Base-by-base conservation (phyloP, 2,329 filamentous ascomycete genomes). In the Trichoderma harzianum region DNA sequence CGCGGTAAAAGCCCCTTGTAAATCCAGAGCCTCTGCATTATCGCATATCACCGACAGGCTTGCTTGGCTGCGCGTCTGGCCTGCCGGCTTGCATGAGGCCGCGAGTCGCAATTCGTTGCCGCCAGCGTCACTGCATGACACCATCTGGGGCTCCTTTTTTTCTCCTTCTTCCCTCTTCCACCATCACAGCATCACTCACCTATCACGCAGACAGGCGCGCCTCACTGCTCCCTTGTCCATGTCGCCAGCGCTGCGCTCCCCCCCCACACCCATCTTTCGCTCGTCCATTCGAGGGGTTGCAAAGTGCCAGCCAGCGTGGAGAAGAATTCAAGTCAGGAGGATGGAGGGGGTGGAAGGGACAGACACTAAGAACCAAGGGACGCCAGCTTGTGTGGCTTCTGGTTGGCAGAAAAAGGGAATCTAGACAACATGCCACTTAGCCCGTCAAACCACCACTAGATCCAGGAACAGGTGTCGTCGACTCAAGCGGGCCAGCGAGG, bases 111-210 rank as follows among this genome's bases (percentile, higher is more conserved):
- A 72, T 72, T 72, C 68, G 71, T 58, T 62, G 61, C 69, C 62
- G 32, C 53, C 47, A 26, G 36, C 36, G 60, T 70, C 67, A 68
- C 74, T 78, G 76, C 76, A 78, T 78, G 74, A 77, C 76, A 78
- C 76, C 76, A 78, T 76, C 75, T 71, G 72, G 73, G 72, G 65
- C 68, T 47, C 26, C 39, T 67, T 69, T 68, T 43, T 55, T 68
- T 39, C 24, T 39, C 11, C 11, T 26, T 14, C 58, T 24, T 24
- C 30, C 51, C 34, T 53, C 21, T 39, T 57, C 30, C 58, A 68
- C 69, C 65, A 73, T 70, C 68, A 63, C 14, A 24, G 26, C 69
- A 69, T 55, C 39, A 32, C 36, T 4, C 3, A 39, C 71, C 62
- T 67, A 71, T 72, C 71, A 71, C 69, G 57, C 34, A 57, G 36